Evolutionary conservation across 176 grass and related monocot species (phyloP).

Genomic region (Carex scoparia): DNA sequence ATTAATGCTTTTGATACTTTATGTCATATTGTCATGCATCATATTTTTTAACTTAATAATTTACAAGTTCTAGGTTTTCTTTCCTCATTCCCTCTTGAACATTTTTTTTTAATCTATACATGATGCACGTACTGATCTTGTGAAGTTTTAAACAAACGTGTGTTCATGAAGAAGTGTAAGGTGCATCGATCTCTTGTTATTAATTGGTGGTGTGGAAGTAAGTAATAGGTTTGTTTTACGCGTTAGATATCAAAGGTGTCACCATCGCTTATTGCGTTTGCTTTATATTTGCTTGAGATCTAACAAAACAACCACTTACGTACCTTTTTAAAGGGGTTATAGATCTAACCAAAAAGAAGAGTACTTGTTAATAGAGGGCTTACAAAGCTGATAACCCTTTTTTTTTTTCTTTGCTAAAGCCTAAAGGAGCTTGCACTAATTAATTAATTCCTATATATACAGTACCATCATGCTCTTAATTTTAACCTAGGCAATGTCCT

Average conservation of each 20-base stretch:
- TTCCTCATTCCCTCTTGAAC: not conserved
- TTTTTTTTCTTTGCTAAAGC: conserved; percentile 5
- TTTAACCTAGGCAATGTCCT: not conserved
- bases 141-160: too few relatives aligned
- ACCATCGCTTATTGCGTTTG: not conserved
- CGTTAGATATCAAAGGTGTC: not conserved
- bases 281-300: conserved; percentile 19
- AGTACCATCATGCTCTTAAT: not conserved
- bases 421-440: conserved; percentile 4
- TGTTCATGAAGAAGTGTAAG: too few relatives aligned
- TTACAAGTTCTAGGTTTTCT: too few relatives aligned
- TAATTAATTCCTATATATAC: not conserved
- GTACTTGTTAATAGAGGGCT: not conserved
- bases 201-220: not conserved
- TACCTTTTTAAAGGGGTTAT: conserved; percentile 10
- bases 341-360: conserved; percentile 7
- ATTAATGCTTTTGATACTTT: not conserved
- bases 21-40: not conserved
- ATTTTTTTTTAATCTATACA: not conserved
- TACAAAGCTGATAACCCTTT: conserved; percentile 11
- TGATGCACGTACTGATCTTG: too few relatives aligned
- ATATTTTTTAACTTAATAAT: not conserved
- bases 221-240: not conserved
- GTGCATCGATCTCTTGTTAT: not conserved
- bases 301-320: conserved; percentile 11